Evolutionary conservation across 768 basidiomycete species (phyloP).

Genomic region (Phanerochaete sordida): DNA sequence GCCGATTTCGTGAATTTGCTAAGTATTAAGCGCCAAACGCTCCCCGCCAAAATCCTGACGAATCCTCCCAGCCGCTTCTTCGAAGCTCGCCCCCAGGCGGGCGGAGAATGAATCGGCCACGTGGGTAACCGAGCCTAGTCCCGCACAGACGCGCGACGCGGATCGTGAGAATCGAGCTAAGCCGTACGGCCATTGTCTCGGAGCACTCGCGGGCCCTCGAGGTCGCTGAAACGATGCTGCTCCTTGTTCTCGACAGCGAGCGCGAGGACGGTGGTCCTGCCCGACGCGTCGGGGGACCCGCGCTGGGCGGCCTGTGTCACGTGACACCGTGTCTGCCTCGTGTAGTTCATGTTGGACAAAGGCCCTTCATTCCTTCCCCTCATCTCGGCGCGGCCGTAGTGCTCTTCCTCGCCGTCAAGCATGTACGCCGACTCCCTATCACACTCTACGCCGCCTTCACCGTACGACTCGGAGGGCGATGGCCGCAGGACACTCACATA

Average conservation of each 20-base stretch:
- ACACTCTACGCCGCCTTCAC: constrained; percentile 1
- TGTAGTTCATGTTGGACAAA: constrained; percentile 10
- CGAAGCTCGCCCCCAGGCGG: no score
- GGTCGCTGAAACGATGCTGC: not conserved
- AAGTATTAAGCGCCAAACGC: no score
- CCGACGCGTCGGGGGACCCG: not conserved
- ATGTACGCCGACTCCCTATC: constrained; percentile 2
- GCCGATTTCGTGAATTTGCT: no score
- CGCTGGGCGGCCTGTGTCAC: not conserved
- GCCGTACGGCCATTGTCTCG: not conserved
- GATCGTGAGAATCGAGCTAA: not conserved
- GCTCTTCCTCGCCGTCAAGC: not conserved
- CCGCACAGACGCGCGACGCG: not conserved
- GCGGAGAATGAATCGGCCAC: no score
- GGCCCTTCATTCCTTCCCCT: not conserved
- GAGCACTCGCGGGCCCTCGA: no score
- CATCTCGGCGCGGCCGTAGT: not conserved
- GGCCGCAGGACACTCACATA: not conserved
- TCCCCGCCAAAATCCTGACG: no score
- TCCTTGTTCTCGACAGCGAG: not conserved
- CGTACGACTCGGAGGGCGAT: not conserved
- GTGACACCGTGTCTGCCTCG: constrained; percentile 15
- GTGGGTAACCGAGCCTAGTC: not conserved
- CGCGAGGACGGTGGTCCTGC: not conserved
- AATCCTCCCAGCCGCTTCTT: no score